Evolutionary conservation across 139 green algal genomes (phyloP).

Genomic region (Raphidocelis subcapitata): DNA sequence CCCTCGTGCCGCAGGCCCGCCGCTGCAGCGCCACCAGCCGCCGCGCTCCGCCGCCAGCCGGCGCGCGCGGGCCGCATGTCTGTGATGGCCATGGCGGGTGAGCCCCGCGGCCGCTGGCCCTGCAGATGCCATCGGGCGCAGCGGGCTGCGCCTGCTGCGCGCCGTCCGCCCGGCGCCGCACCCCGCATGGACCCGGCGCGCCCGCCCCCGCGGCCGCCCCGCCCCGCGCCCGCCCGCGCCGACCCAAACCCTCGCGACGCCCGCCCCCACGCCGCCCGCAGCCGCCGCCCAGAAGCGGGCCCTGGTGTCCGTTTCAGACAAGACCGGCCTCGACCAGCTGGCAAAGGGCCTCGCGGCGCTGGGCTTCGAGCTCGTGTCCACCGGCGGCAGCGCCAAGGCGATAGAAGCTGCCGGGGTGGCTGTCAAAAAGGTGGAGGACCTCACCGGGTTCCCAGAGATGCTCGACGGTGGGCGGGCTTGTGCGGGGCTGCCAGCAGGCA

Average conservation of each 20-base stretch:
- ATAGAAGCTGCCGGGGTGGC: slow-evolving; percentile 80
- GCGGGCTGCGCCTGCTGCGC: too few relatives aligned
- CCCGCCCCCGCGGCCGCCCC: neutral
- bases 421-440: slow-evolving; percentile 84
- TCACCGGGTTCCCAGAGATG: slow-evolving; percentile 99
- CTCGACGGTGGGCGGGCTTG: slow-evolving; percentile 76
- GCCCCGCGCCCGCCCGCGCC: neutral
- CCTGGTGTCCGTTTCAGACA: slow-evolving; percentile 94
- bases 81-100: too few relatives aligned
- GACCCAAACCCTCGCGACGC: neutral
- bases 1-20: neutral
- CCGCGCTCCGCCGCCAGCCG: too few relatives aligned
- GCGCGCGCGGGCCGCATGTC: too few relatives aligned
- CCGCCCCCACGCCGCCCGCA: neutral
- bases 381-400: slow-evolving; percentile 86
- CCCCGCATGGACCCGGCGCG: too few relatives aligned
- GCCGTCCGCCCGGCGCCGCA: too few relatives aligned
- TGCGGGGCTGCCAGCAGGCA: too few relatives aligned
- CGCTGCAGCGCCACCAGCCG: too few relatives aligned
- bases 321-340: slow-evolving; percentile 77
- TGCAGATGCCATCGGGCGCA: too few relatives aligned
- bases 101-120: too few relatives aligned
- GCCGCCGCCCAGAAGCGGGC: slow-evolving; percentile 46
- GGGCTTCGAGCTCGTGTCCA: slow-evolving; percentile 94
- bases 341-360: slow-evolving; percentile 81